A percentile compares a stretch with the other conserved stretches of the same genome.
Conservation (phyloP, 257 asterid species). For the Fraxinus excelsior region DNA sequence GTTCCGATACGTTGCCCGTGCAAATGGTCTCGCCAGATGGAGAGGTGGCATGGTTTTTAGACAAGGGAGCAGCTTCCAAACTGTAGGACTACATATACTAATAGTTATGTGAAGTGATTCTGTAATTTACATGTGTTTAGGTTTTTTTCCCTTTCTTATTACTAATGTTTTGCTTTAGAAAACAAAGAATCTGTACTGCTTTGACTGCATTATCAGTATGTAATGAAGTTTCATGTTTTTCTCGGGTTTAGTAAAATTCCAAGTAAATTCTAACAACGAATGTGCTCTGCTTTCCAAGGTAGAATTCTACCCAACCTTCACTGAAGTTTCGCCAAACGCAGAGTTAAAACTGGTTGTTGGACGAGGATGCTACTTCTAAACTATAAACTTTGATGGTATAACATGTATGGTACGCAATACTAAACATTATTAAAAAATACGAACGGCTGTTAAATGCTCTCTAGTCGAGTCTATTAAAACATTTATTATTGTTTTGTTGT, state of each 20-base stretch:
- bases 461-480: not conserved
- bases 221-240: not conserved
- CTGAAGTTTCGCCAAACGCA: slow-evolving; percentile 39
- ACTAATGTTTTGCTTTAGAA: not conserved
- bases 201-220: not conserved
- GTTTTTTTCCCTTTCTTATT: too few relatives aligned
- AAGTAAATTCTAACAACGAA: too few relatives aligned
- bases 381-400: not conserved
- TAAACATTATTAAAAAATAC: too few relatives aligned
- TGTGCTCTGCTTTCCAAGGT: slow-evolving; percentile 42
- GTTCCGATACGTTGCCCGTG: slow-evolving; percentile 46
- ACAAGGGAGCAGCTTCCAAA: slow-evolving; percentile 73
- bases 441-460: not conserved
- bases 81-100: slow-evolving; percentile 21
- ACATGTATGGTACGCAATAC: too few relatives aligned
- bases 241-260: not conserved
- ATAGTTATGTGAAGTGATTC: not conserved
- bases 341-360: slow-evolving; percentile 44
- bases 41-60: slow-evolving; percentile 73
- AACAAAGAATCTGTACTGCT: not conserved
- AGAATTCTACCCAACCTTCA: slow-evolving; percentile 29
- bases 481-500: not conserved
- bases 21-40: slow-evolving; percentile 60
- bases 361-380: slow-evolving; percentile 46
- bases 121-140: not conserved